Conservation (phyloP, 441 rosid species). For the Flueggea neowawraea region DNA sequence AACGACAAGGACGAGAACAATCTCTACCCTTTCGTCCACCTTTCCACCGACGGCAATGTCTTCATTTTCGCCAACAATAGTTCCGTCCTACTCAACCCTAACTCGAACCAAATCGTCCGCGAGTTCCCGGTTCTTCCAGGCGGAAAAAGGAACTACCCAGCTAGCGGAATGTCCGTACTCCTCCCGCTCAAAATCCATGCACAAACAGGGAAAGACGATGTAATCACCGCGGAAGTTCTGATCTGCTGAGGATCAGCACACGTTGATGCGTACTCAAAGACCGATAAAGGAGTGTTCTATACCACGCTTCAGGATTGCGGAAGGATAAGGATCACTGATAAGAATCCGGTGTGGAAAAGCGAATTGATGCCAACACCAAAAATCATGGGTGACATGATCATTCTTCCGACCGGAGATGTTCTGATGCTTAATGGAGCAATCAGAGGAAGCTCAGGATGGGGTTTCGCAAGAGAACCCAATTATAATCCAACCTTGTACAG, state of each 20-base stretch:
- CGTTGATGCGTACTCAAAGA: constrained; percentile 29
- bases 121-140: constrained; percentile 48
- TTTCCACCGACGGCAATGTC: constrained; percentile 58
- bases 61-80: constrained; percentile 66
- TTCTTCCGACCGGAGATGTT: constrained; percentile 54
- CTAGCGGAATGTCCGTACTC: constrained; percentile 44
- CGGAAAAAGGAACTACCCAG: constrained; percentile 59
- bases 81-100: constrained; percentile 39
- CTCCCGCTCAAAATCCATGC: constrained; percentile 44
- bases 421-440: constrained; percentile 54
- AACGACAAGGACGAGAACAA: constrained; percentile 57
- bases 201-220: background rate
- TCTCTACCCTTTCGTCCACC: constrained; percentile 58
- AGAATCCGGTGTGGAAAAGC: constrained; percentile 40
- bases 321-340: constrained; percentile 32
- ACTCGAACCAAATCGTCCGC: constrained; percentile 26
- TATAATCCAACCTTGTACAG: constrained; percentile 32
- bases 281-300: constrained; percentile 25
- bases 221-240: constrained; percentile 37
- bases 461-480: constrained; percentile 48
- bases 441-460: constrained; percentile 61
- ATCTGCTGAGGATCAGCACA: constrained; percentile 57
- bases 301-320: constrained; percentile 47
- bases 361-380: constrained; percentile 63
- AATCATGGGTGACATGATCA: constrained; percentile 47